Conservation (phyloP, 192 early-diverging fungal genomes). For the Linderina pennispora region DNA sequence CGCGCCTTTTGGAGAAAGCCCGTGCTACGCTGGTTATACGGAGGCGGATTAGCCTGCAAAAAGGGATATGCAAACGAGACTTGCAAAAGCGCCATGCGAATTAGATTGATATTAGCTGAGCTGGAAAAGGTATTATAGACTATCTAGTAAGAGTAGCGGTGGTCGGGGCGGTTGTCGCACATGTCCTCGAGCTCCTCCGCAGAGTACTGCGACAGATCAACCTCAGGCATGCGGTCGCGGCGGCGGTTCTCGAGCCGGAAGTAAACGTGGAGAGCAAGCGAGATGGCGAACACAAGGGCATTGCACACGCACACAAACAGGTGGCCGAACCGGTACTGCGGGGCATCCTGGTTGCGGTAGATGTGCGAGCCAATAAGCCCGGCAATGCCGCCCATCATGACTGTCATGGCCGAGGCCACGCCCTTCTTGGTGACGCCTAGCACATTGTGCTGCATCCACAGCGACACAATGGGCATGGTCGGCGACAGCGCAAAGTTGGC, state of each 20-base stretch:
- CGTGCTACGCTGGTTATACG: too few species aligned
- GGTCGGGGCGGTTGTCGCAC: conserved; percentile 28
- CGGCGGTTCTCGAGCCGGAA: conserved; percentile 33
- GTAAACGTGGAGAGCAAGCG: conserved; percentile 22
- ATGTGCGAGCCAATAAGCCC: conserved; percentile 55
- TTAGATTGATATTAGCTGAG: not conserved
- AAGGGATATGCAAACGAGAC: too few species aligned
- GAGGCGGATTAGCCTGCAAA: too few species aligned
- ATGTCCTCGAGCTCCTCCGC: conserved; percentile 23
- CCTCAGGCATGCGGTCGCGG: conserved; percentile 10
- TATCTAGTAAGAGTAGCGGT: conserved; percentile 28
- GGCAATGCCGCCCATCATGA: conserved; percentile 49
- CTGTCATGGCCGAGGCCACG: conserved; percentile 36
- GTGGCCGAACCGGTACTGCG: conserved; percentile 49
- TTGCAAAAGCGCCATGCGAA: too few species aligned
- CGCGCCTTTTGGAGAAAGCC: too few species aligned
- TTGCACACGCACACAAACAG: conserved; percentile 31
- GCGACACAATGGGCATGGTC: conserved; percentile 39
- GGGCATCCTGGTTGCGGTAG: conserved; percentile 47
- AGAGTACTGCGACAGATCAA: conserved; percentile 13
- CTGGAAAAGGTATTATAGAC: not conserved
- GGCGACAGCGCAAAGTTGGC: conserved; percentile 41
- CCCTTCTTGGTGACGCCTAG: conserved; percentile 55
- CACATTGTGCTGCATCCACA: conserved; percentile 58
- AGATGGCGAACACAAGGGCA: conserved; percentile 25